Conservation (phyloP, 257 asterid genomes). For the Cordia subcordata region DNA sequence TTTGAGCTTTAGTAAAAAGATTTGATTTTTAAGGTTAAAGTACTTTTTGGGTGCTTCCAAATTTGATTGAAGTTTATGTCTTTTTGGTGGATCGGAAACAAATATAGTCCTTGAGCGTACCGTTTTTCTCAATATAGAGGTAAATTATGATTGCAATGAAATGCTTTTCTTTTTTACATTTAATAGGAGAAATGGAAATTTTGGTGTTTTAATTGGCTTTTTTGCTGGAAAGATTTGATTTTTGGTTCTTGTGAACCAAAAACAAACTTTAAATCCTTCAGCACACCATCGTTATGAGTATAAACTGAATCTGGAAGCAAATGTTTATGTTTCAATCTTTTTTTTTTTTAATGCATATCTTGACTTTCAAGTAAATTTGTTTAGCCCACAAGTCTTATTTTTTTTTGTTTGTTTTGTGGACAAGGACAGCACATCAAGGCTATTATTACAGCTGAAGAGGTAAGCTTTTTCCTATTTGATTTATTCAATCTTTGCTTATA, state of each 20-base stretch:
- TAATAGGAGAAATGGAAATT: too few relatives aligned
- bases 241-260: not conserved
- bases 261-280: too few relatives aligned
- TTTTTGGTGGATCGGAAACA: not conserved
- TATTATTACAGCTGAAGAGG: conserved; percentile 87
- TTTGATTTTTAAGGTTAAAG: not conserved
- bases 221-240: too few relatives aligned
- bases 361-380: too few relatives aligned
- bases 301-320: too few relatives aligned
- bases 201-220: conserved; percentile 1
- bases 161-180: too few relatives aligned
- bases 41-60: too few relatives aligned
- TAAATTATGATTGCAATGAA: too few relatives aligned
- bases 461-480: conserved; percentile 17
- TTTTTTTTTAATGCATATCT: too few relatives aligned
- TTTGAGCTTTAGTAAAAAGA: too few relatives aligned
- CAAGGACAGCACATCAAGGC: conserved; percentile 92
- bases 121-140: not conserved
- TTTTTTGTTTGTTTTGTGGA: conserved; percentile 12
- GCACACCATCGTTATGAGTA: not conserved
- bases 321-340: too few relatives aligned
- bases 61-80: not conserved
- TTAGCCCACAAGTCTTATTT: conserved; percentile 2
- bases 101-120: not conserved
- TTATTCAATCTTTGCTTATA: not conserved